Base-by-base conservation (phyloP, 2,329 filamentous ascomycete genomes). In the Stemphylium lycopersici region DNA sequence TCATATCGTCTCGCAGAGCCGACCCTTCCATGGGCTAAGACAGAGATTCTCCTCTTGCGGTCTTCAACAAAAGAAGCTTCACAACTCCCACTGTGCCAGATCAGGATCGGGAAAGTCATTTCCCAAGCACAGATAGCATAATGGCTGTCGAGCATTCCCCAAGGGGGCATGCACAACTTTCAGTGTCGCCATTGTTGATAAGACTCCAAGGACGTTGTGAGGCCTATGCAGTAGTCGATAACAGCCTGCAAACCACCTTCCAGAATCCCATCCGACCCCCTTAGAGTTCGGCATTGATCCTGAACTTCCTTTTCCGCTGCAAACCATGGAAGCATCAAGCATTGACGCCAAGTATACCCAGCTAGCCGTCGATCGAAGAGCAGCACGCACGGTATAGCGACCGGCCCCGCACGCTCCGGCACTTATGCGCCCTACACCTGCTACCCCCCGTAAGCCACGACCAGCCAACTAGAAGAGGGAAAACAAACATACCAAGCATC, bases 321-420 rank as follows among this genome's bases (percentile, higher is more conserved):
- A 12, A 15, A 36, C 18, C 42, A 32, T 26, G 18, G 42, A 22
- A 45, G 15, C 18, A 40, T 15, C 26, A 26, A 39, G 37, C 31
- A 52, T 48, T 39, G 31, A 29, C 15, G 34, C n/a, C 24, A 15
- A 38, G 29, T 6, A 22, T 20, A 15, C 6, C 13, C 16, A 22
- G n/a, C 44, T 48, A 42, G 31, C 32, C 7, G 44, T 29, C 50
- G 44, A 49, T 53, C 50, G 18, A 39, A 22, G 31, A 18, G n/a
- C 13, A 34, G 40, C 46, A 39, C 33, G 34, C 40, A 39, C 33
- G 34, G 46, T 13, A 54, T 43, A 26, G 31, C 36, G 22, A 20
- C 31, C 52, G 47, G 52, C 52, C 52, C 52, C 52, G 41, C 52
- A 51, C 41, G 38, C 38, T 37, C 50, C 38, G 50, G 31, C 12